Evolutionary conservation across 2,329 filamentous ascomycete species (phyloP), one percentile per base, ranked within the genome.

Genomic region (Myriangium duriaei): DNA sequence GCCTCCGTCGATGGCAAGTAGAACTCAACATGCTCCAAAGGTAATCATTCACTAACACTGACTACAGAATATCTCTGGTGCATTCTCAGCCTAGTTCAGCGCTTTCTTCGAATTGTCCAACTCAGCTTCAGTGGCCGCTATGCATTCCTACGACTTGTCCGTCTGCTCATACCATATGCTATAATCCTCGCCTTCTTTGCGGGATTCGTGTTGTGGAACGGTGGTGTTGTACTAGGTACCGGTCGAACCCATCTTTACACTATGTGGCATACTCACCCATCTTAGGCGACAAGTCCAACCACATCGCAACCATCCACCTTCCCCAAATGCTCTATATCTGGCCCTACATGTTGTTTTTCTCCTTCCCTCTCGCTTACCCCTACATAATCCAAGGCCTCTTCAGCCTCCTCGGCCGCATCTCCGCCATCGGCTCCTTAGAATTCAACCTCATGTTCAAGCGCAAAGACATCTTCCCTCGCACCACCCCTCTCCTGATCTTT

Each of bases 251-350:
- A 36, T 35, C 15, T 13, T 10, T n/a, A 12, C 5, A 13, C 4
- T 21, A 11, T 29, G 19, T 11, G 14, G n/a, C 14, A n/a, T 12
- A 1, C 32, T 64, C 38, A 64, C 40, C 28, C 1, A 9, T 14
- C 14, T 3, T 40, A 85, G 83, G 87, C 26, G 91, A 98, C 60
- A 96, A 95, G 61, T 79, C 83, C 16, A 95, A 94, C 53, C 91
- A 98, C 52, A 70, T 91, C 19, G 86, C 87, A 1, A 91, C 86
- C 1, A 64, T 96, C 10, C 88, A 98, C 53, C 62, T 91, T 4
- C 72, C 88, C 0, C 91, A 98, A 60, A 82, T 98, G 73, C 77
- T 96, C 12, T 98, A 98, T 53, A 79, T 96, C 47, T 94, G 86
- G 81, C 80, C 87, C 0, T 81, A 93, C 45, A 78, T 93, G 41